Percentiles rank a stretch among this genome's conserved stretches.
Evolutionary conservation across 495 filamentous ascomycete species (phyloP).

Genomic region (Penicillium flavigenum): DNA sequence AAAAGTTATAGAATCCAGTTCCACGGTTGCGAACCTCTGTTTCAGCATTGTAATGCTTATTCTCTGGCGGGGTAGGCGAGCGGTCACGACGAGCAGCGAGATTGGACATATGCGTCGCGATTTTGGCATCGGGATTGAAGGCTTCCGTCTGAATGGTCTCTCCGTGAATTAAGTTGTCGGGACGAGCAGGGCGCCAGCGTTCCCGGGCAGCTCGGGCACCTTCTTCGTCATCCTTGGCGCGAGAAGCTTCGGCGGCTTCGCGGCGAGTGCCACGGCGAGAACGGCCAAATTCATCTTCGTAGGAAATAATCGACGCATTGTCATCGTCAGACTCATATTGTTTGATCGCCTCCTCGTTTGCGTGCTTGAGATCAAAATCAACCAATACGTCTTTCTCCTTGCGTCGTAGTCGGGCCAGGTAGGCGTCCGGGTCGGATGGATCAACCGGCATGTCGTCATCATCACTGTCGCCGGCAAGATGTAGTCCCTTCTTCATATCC

Average conservation of each 20-base stretch:
- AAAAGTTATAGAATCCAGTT: constrained; percentile 87
- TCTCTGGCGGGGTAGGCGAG: constrained; percentile 70
- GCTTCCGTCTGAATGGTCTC: constrained; percentile 77
- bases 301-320: constrained; percentile 68
- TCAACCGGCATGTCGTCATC: constrained; percentile 46
- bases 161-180: constrained; percentile 75
- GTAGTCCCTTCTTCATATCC: constrained; percentile 73
- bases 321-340: constrained; percentile 40
- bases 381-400: constrained; percentile 60
- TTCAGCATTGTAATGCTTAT: constrained; percentile 79
- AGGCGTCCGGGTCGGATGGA: constrained; percentile 21
- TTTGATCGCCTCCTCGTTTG: constrained; percentile 54
- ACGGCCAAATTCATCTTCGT: constrained; percentile 87
- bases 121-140: constrained; percentile 66
- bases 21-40: constrained; percentile 83
- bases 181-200: constrained; percentile 59
- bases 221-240: constrained; percentile 43
- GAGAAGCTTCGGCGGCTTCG: constrained; percentile 58
- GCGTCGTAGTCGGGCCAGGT: constrained; percentile 35
- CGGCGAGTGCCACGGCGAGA: constrained; percentile 63
- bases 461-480: constrained; percentile 39
- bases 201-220: constrained; percentile 42
- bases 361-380: constrained; percentile 96
- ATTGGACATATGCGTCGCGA: constrained; percentile 63
- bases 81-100: constrained; percentile 73